Evolutionary conservation across 1,284 basidiomycete genomes (phyloP), one percentile per base, ranked within the genome.

Genomic region (Leccinum fuscescens): DNA sequence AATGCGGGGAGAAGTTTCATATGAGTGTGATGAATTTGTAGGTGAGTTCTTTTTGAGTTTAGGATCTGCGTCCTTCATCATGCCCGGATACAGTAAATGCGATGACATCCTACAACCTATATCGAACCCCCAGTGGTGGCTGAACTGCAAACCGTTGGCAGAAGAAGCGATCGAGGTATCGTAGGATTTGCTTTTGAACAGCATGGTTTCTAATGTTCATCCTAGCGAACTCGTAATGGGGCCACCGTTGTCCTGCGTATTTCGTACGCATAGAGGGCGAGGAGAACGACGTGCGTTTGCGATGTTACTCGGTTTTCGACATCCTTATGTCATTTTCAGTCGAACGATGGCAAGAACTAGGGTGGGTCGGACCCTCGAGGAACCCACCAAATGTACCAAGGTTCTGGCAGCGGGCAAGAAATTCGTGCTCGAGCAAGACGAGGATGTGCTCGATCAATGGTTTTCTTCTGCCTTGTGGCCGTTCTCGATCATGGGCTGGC

Each of bases 161-260:
- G 90, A 95, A 63, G 93, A 95, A 67, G 93, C 92, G 14, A 84
- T 98, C 72, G 87, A 89, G 80, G 93, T 92, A 59, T 15, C 3
- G 7, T 54, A 3, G 11, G 3, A 15, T 24, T 24, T 24, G 4
- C 22, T 24, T 24, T 24, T 24, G 22, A 24, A 24, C 22, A 3
- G 22, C 22, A 24, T 24, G 22, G 22, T 24, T 24, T 24, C 22
- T 24, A 24, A 24, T 24, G 22, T 3, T 24, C 22, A 0, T 24
- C 22, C 22, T 24, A 24, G 22, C 22, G 22, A 24, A 24, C 22
- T 83, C 99, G 12, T 99, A 96, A 96, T 99, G 96, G 96, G 96
- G 97, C 20, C 97, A 99, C 75, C 86, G 96, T 63, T 92, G 89
- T 74, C 97, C 97, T 7, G 97, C 95, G 1, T 99, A 98, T 79